These are phyloP conservation scores for Coprinopsis strossmayeri DNA, from an alignment of 768 basidiomycete genomes.

Conservation along the genomic window DNA sequence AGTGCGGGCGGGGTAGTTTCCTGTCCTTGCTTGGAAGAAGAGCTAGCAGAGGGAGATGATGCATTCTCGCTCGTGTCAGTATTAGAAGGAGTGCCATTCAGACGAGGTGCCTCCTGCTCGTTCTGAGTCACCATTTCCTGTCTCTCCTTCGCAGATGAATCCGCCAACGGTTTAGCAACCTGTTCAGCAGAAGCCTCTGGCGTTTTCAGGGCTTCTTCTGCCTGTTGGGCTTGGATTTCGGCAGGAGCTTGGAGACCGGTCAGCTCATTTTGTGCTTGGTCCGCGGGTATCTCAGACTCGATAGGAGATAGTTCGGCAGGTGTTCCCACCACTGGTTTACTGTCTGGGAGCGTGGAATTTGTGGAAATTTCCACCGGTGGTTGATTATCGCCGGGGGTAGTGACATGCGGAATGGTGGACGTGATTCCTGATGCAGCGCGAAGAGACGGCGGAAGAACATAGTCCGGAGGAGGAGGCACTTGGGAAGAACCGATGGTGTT, in stretches of 20 bases:
- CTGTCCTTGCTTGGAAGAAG: background rate
- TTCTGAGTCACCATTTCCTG: too few species aligned
- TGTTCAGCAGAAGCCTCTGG: too few species aligned
- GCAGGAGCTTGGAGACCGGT: background rate
- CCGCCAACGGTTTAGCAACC: too few species aligned
- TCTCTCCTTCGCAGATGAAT: background rate
- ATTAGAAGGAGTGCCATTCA: background rate
- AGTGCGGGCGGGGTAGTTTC: conserved; percentile 3
- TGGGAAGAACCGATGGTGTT: conserved; percentile 19
- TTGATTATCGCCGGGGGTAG: background rate
- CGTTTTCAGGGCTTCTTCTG: background rate
- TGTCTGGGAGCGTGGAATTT: too few species aligned
- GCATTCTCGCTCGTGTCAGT: background rate
- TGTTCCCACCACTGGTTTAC: too few species aligned
- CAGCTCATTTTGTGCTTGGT: background rate
- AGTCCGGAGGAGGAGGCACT: conserved; percentile 8
- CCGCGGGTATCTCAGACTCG: background rate
- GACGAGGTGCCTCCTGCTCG: background rate
- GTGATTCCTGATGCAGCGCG: background rate
- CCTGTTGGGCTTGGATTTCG: background rate
- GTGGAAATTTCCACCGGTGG: conserved; percentile 5
- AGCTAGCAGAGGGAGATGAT: background rate
- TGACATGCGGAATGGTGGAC: background rate
- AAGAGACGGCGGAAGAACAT: conserved; percentile 8
- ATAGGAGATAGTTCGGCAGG: too few species aligned